A percentile compares a stretch with the other conserved stretches of the same genome.
These are phyloP conservation scores for Saprolegnia diclina DNA, from an alignment of 352 stramenopile species.

Conservation along the genomic window DNA sequence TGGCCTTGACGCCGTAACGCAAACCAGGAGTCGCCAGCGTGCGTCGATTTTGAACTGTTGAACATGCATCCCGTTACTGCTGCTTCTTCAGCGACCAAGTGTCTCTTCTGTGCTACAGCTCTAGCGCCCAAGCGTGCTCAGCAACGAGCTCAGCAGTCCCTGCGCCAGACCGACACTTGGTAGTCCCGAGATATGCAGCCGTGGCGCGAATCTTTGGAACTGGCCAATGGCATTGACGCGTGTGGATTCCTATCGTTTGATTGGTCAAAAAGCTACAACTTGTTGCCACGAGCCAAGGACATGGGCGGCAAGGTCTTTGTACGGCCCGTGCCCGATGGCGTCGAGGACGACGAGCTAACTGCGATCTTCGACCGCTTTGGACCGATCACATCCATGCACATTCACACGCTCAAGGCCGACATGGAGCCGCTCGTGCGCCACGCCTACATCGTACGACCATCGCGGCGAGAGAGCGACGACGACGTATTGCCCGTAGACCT, in stretches of 20 bases:
- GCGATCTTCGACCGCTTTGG: constrained; percentile 5
- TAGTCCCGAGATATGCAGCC: no score
- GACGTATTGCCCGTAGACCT: not conserved
- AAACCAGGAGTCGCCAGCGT: not conserved
- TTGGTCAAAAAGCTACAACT: no score
- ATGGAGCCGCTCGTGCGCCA: not conserved
- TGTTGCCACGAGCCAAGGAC: not conserved
- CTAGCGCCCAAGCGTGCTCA: no score
- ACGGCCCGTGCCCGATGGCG: not conserved
- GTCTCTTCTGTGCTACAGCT: no score
- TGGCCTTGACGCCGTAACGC: not conserved
- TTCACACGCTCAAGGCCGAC: not conserved
- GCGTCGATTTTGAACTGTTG: no score
- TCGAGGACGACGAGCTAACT: not conserved
- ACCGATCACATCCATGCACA: not conserved
- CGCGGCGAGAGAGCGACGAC: not conserved
- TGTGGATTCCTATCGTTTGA: no score
- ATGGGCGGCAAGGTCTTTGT: constrained; percentile 3
- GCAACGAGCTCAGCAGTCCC: no score
- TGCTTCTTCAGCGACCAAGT: no score
- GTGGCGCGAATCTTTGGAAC: no score
- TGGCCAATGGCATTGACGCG: no score
- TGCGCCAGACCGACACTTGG: no score
- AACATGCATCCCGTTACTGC: no score
- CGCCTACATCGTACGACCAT: not conserved